Conservation (phyloP, 139 green algal species). For the Monoraphidium neglectum region DNA sequence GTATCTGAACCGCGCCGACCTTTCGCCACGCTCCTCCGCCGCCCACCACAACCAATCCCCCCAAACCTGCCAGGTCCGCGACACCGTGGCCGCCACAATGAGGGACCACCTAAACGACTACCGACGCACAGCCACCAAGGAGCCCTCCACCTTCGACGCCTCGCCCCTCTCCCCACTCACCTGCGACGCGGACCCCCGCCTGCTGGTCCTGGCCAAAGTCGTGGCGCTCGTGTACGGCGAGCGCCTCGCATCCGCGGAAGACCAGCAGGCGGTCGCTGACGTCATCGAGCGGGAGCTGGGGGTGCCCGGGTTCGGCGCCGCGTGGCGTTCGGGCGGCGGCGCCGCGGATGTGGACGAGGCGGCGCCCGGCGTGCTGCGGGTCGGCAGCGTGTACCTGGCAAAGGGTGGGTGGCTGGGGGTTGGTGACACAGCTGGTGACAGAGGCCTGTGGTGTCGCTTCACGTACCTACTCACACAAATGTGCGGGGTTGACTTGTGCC, state of each 20-base stretch:
- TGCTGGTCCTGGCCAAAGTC: constrained; percentile 27
- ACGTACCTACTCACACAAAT: neutral
- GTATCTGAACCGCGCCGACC: no score
- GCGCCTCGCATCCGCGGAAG: constrained; percentile 4
- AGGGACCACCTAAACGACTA: constrained; percentile 36
- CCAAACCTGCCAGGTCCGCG: no score
- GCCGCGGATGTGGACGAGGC: constrained; percentile 12
- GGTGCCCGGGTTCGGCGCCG: neutral
- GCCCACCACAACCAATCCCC: no score
- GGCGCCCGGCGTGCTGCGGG: constrained; percentile 16
- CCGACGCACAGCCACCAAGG: neutral
- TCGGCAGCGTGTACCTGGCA: constrained; percentile 34
- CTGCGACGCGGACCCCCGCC: constrained; percentile 8
- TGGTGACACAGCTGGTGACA: neutral
- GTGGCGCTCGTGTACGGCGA: constrained; percentile 27
- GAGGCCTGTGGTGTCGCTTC: neutral
- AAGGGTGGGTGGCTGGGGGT: constrained; percentile 6
- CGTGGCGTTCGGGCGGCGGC: neutral
- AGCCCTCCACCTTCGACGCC: neutral
- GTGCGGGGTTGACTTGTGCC: neutral
- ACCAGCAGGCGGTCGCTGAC: constrained; percentile 12
- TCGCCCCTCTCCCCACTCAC: neutral
- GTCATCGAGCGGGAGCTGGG: constrained; percentile 13
- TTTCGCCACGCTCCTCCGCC: no score
- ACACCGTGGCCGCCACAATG: constrained; percentile 37